These are phyloP conservation scores for Esteya vermicola DNA, from an alignment of 2,329 filamentous ascomycete genomes.

Conservation along the genomic window DNA sequence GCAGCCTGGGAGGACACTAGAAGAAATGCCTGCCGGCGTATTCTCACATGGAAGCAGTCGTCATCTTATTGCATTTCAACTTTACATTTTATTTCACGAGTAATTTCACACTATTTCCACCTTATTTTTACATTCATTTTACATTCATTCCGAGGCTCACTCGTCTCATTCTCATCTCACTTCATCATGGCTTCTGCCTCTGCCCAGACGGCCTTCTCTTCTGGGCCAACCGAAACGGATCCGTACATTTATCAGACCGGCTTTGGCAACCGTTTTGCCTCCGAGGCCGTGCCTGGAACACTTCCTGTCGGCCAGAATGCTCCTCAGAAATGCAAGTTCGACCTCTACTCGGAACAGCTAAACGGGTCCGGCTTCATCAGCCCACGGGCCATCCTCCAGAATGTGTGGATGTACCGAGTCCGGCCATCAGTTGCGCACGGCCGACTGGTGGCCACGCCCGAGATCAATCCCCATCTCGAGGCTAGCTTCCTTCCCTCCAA, in stretches of 20 bases:
- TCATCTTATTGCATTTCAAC: too few relatives aligned
- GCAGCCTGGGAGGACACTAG: too few relatives aligned
- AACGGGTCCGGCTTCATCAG: constrained; percentile 24
- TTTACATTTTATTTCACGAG: too few relatives aligned
- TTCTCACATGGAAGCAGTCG: too few relatives aligned
- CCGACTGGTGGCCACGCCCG: background rate
- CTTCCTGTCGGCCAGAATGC: constrained; percentile 28
- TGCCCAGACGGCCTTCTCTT: constrained; percentile 6
- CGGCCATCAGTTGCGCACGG: constrained; percentile 19
- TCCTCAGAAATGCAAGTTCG: constrained; percentile 26
- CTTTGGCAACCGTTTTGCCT: constrained; percentile 36
- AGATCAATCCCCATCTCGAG: constrained; percentile 16
- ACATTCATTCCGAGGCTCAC: background rate
- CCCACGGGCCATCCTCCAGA: constrained; percentile 15
- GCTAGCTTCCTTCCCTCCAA: constrained; percentile 31
- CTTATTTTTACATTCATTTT: background rate
- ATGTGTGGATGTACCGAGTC: constrained; percentile 21
- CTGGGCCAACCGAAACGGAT: constrained; percentile 12
- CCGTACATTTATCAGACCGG: constrained; percentile 41
- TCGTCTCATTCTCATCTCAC: background rate
- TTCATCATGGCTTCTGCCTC: constrained; percentile 5
- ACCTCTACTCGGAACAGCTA: constrained; percentile 31
- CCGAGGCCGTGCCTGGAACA: constrained; percentile 29
- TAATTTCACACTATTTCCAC: too few relatives aligned
- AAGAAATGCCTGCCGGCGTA: too few relatives aligned